Conservation (phyloP, 169 alveolate genomes). For the Plasmodium fragile region DNA sequence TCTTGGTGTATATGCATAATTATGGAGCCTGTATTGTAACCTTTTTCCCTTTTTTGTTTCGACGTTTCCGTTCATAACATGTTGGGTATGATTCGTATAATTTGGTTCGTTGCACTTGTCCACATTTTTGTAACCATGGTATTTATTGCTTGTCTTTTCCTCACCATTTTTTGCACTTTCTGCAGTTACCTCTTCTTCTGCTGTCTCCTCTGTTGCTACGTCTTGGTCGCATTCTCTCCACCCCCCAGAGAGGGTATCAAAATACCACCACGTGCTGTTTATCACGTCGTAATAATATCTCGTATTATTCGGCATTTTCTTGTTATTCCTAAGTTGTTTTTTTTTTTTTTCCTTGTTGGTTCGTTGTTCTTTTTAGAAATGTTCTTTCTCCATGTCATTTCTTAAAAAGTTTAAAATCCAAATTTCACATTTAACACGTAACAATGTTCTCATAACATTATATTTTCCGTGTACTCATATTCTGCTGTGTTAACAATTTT, state of each 20-base stretch:
- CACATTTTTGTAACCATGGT: background rate
- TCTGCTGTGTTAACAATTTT: background rate
- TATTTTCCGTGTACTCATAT: background rate
- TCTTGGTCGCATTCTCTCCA: conserved; percentile 37
- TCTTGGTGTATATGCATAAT: conserved; percentile 1
- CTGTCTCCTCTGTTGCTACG: background rate
- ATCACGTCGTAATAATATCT: conserved; percentile 39
- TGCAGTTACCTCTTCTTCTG: background rate
- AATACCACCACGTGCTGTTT: conserved; percentile 64
- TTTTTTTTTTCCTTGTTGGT: background rate
- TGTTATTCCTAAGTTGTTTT: background rate
- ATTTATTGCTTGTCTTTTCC: background rate
- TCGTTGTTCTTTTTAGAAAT: background rate
- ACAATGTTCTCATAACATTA: background rate
- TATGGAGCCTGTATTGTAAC: background rate
- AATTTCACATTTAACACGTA: background rate
- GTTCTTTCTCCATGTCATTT: background rate
- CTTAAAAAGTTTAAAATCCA: background rate
- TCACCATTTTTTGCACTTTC: background rate
- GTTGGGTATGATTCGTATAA: background rate
- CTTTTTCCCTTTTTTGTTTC: background rate
- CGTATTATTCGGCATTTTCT: conserved; percentile 31
- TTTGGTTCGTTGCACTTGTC: background rate
- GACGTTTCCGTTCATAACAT: background rate
- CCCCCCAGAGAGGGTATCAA: conserved; percentile 29